A percentile compares a stretch with the other conserved stretches of the same genome.
Conservation (phyloP, 257 asterid species). For the Datura wrightii region DNA sequence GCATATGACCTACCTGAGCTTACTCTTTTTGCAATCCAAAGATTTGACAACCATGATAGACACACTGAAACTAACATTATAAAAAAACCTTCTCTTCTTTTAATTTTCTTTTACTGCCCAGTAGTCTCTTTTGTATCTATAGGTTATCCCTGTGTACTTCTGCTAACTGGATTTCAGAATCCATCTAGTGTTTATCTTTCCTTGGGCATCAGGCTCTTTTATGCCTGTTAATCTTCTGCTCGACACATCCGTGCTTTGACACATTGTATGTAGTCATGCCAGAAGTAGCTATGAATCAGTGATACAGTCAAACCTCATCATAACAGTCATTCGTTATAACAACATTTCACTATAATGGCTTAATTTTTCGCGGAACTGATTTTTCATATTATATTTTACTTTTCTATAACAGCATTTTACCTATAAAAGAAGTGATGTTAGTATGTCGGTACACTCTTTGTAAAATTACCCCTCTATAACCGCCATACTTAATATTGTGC, state of each 20-base stretch:
- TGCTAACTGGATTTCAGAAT: not conserved
- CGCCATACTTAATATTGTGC: too few species aligned
- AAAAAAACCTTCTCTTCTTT: not conserved
- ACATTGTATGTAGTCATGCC: not conserved
- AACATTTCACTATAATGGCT: too few species aligned
- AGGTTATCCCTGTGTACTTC: not conserved
- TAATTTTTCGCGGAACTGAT: too few species aligned
- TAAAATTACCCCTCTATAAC: too few species aligned
- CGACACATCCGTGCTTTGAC: not conserved
- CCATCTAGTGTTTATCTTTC: not conserved
- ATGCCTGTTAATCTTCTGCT: slow-evolving; percentile 5
- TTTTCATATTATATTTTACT: too few species aligned
- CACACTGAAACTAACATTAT: not conserved
- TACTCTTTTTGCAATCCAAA: not conserved
- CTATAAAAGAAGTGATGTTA: too few species aligned
- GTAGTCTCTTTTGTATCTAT: not conserved
- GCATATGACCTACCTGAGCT: not conserved
- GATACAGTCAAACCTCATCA: too few species aligned
- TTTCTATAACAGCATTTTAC: too few species aligned
- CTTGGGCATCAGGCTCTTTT: slow-evolving; percentile 3
- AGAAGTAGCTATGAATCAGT: not conserved
- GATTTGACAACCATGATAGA: slow-evolving; percentile 17
- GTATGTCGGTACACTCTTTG: too few species aligned
- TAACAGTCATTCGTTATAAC: too few species aligned
- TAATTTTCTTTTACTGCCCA: not conserved